These are phyloP conservation scores for Claviceps lovelessii DNA, from an alignment of 2,329 filamentous ascomycete species.

Conservation along the genomic window DNA sequence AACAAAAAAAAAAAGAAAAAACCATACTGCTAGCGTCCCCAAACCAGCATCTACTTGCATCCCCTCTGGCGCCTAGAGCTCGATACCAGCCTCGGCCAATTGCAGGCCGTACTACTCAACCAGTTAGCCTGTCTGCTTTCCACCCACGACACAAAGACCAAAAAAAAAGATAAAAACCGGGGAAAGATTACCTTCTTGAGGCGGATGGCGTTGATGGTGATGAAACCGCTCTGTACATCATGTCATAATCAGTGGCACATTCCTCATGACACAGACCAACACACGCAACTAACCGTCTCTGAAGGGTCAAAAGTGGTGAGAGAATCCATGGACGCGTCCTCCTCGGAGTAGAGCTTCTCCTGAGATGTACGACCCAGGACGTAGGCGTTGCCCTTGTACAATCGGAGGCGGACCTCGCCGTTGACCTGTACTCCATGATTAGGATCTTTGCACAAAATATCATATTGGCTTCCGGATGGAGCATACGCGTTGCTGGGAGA, in stretches of 20 bases:
- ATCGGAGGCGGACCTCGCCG: constrained; percentile 22
- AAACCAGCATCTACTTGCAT: not conserved
- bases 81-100: constrained; percentile 1
- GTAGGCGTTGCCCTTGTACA: constrained; percentile 22
- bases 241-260: not conserved
- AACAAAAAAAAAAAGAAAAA: no score
- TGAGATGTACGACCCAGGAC: constrained; percentile 25
- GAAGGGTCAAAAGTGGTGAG: constrained; percentile 27
- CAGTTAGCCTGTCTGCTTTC: not conserved
- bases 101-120: constrained; percentile 1
- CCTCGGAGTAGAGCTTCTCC: constrained; percentile 32
- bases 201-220: constrained; percentile 53
- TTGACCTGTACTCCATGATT: constrained; percentile 9
- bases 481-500: constrained; percentile 1
- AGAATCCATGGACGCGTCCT: constrained; percentile 33
- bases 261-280: not conserved
- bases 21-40: not conserved
- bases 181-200: constrained; percentile 27
- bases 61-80: not conserved
- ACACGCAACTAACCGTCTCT: constrained; percentile 18
- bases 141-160: not conserved
- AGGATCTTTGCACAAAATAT: not conserved
- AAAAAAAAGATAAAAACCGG: not conserved
- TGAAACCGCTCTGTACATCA: constrained; percentile 27
- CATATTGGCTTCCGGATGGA: not conserved